Percentiles rank a stretch among this genome's conserved stretches.
These are phyloP conservation scores for Pseudocohnilembus persalinus DNA, from an alignment of 169 alveolate genomes.

Conservation along the genomic window DNA sequence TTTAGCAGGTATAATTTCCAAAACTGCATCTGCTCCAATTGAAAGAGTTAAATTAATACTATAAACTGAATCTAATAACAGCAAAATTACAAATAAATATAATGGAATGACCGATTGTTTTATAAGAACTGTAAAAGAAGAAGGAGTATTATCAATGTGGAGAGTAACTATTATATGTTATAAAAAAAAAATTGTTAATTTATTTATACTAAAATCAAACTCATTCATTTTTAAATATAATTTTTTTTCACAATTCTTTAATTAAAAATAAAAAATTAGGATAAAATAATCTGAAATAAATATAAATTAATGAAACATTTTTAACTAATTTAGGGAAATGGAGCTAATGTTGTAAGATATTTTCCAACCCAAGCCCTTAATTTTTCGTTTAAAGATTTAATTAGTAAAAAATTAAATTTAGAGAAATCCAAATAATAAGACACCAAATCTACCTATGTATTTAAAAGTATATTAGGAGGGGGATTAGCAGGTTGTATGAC, in stretches of 20 bases:
- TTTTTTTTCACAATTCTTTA: not conserved
- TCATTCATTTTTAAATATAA: too few relatives aligned
- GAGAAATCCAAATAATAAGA: constrained; percentile 1
- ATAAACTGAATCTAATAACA: constrained; percentile 93
- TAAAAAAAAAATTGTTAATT: too few relatives aligned
- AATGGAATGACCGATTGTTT: constrained; percentile 93
- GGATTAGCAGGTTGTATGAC: constrained; percentile 93
- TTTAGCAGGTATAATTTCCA: constrained; percentile 96
- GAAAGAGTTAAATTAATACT: constrained; percentile 97
- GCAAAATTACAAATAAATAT: constrained; percentile 79
- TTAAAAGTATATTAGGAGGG: constrained; percentile 90
- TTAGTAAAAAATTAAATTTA: constrained; percentile 80
- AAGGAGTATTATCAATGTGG: constrained; percentile 96
- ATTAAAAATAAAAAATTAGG: too few relatives aligned
- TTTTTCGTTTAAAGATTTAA: constrained; percentile 96
- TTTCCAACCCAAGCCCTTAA: constrained; percentile 98
- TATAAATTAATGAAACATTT: too few relatives aligned
- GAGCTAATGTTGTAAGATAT: constrained; percentile 96
- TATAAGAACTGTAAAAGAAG: constrained; percentile 90
- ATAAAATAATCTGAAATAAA: too few relatives aligned
- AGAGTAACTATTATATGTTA: constrained; percentile 61
- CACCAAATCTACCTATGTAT: constrained; percentile 74
- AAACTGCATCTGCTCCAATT: constrained; percentile 98
- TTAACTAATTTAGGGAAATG: constrained; percentile 66
- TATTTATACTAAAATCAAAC: too few relatives aligned